A percentile compares a stretch with the other conserved stretches of the same genome.
phyloP scores from a whole-genome alignment of 2,329 filamentous ascomycete species.

The Xylaria sp. region DNA sequence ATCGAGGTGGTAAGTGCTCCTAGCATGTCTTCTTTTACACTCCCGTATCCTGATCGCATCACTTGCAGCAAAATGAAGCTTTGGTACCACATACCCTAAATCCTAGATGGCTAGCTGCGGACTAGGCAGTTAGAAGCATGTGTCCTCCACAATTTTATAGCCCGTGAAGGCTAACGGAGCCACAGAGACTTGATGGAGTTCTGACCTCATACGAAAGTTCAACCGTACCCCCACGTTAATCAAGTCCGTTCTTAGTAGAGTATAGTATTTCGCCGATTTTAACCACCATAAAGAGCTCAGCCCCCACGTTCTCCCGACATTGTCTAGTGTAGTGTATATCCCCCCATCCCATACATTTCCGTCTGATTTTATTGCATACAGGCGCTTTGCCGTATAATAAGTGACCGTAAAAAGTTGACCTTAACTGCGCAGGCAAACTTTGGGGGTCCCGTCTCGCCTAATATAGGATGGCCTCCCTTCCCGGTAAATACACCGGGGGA shows the following conservation, averaged over 20 bases:
- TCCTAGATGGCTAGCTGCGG: slow-evolving; percentile 20
- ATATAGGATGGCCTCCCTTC: slow-evolving; percentile 10
- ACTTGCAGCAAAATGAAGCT: slow-evolving; percentile 14
- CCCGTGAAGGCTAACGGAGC: slow-evolving; percentile 20
- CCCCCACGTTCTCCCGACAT: slow-evolving; percentile 27
- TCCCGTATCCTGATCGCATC: slow-evolving; percentile 14
- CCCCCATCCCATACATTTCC: slow-evolving; percentile 8
- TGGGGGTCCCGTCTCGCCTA: slow-evolving; percentile 15
- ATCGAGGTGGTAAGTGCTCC: slow-evolving; percentile 15
- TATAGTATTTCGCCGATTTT: slow-evolving; percentile 34
- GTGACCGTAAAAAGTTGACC: neutral
- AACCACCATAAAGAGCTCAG: slow-evolving; percentile 9
- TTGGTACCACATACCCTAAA: slow-evolving; percentile 19
- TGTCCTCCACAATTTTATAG: slow-evolving; percentile 29
- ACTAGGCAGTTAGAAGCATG: slow-evolving; percentile 9
- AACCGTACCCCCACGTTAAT: slow-evolving; percentile 28
- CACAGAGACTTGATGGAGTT: slow-evolving; percentile 19
- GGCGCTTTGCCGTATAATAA: neutral
- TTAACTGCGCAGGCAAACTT: slow-evolving; percentile 7
- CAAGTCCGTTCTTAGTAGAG: slow-evolving; percentile 8
- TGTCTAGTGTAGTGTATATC: neutral
- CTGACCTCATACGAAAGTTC: slow-evolving; percentile 19
- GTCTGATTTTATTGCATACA: slow-evolving; percentile 13
- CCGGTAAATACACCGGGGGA: slow-evolving; percentile 16
- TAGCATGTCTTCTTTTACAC: neutral